These are phyloP conservation scores for Cucumis variabilis DNA, from an alignment of 331 rosid species.

Conservation along the genomic window DNA sequence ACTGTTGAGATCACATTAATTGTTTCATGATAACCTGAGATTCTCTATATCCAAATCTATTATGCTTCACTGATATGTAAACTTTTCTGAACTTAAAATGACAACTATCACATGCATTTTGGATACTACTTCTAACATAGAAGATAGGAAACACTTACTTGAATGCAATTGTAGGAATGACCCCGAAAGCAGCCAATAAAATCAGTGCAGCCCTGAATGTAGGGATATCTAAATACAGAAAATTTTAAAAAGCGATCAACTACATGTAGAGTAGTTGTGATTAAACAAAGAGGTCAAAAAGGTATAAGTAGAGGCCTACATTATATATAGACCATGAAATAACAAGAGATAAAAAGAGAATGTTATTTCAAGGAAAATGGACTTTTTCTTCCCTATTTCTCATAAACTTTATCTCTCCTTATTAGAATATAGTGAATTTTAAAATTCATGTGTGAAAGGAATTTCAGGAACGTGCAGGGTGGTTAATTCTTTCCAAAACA, in stretches of 20 bases:
- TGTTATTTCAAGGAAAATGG: no score
- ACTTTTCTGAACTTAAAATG: background rate
- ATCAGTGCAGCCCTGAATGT: constrained; percentile 53
- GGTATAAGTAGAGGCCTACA: background rate
- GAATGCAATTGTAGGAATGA: constrained; percentile 75
- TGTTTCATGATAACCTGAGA: no score
- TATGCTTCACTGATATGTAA: no score
- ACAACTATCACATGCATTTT: background rate
- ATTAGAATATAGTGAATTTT: no score
- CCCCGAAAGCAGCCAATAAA: constrained; percentile 76
- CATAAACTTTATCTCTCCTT: no score
- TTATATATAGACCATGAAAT: background rate
- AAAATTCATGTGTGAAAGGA: no score
- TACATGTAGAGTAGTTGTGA: background rate
- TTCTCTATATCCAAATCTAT: no score
- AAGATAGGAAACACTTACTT: constrained; percentile 62
- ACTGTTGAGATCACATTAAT: no score
- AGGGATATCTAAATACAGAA: constrained; percentile 59
- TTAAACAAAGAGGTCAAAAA: background rate
- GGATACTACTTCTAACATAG: background rate
- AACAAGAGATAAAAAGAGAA: background rate
- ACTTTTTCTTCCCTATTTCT: no score
- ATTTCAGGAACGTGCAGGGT: no score
- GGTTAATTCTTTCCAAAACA: no score
- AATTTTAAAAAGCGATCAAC: background rate